Base-by-base conservation (phyloP, 1,284 basidiomycete species). In the Omphalotus olearius region DNA sequence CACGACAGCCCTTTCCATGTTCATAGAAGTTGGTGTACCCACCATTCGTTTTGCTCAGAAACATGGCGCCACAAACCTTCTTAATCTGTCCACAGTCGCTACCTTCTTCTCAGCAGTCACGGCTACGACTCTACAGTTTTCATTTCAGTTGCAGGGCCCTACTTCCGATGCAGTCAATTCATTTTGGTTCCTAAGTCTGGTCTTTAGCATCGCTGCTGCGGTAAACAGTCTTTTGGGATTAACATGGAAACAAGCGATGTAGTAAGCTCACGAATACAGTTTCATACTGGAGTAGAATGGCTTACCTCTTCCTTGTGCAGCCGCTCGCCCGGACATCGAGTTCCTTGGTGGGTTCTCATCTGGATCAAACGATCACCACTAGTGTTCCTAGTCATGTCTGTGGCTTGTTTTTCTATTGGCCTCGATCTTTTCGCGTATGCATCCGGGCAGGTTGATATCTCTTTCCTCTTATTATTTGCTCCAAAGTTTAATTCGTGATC, bases 351-450 rank as follows among this genome's bases (percentile, higher is more conserved):
- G 84, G 84, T 88, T 23, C 66, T 84, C 49, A 87, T 87, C 55
- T 89, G 85, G 85, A 88, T 88, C 66, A 86, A 86, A 62, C 71
- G 84, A n/a, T 85, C 83, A 1, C 85, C 85, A 7, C 71, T 87
- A 36, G 82, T 85, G 47, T 86, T 87, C 66, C 73, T 88, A 45
- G 83, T 87, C 38, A 70, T 85, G 59, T 85, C 84, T 36, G 83
- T 87, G 26, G 81, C 82, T 9, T 84, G 81, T 60, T 88, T 88
- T 62, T 85, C 82, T 0, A 74, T 83, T 30, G 85, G 85, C 6
- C 71, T 88, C 18, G 81, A 82, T 48, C 72, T 82, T 26, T 86
- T 87, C 57, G 72, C 81, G 3, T 86, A 85, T 60, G 79, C 83
- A 2, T 83, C 82, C 14, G 51, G 63, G 1, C 82, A 85, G 70